These are phyloP conservation scores for Mortierella sp. DNA, from an alignment of 371 early-diverging fungal genomes.

Conservation along the genomic window DNA sequence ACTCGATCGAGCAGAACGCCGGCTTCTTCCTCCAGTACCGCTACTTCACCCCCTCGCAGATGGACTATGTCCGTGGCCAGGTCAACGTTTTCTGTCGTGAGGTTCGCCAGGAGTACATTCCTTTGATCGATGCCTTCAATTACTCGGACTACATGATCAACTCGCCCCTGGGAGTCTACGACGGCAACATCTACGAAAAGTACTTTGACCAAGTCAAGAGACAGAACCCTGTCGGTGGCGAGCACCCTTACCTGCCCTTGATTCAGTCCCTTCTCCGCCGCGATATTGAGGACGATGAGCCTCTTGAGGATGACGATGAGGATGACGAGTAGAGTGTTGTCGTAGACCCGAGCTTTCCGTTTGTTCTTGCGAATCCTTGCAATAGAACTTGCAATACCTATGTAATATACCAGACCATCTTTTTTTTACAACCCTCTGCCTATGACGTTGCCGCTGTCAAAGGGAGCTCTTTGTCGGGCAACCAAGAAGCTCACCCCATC, in stretches of 20 bases:
- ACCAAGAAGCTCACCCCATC: not conserved
- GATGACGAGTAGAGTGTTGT: slow-evolving; percentile 63
- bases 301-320: slow-evolving; percentile 68
- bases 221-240: slow-evolving; percentile 79
- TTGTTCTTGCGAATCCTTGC: not conserved
- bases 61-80: slow-evolving; percentile 72
- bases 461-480: not conserved
- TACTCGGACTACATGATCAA: slow-evolving; percentile 90
- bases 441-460: no score
- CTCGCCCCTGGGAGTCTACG: slow-evolving; percentile 90
- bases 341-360: not conserved
- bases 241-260: slow-evolving; percentile 86
- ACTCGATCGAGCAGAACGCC: slow-evolving; percentile 86
- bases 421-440: not conserved
- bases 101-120: slow-evolving; percentile 86
- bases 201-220: slow-evolving; percentile 89
- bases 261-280: slow-evolving; percentile 88
- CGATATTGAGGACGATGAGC: slow-evolving; percentile 65
- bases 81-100: slow-evolving; percentile 79
- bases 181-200: slow-evolving; percentile 90
- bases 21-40: slow-evolving; percentile 91
- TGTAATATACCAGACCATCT: not conserved
- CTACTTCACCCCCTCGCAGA: slow-evolving; percentile 84
- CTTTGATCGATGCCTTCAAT: slow-evolving; percentile 90
- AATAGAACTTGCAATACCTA: not conserved